These are phyloP conservation scores for Botryotinia globosa DNA, from an alignment of 2,329 filamentous ascomycete species.

Conservation along the genomic window DNA sequence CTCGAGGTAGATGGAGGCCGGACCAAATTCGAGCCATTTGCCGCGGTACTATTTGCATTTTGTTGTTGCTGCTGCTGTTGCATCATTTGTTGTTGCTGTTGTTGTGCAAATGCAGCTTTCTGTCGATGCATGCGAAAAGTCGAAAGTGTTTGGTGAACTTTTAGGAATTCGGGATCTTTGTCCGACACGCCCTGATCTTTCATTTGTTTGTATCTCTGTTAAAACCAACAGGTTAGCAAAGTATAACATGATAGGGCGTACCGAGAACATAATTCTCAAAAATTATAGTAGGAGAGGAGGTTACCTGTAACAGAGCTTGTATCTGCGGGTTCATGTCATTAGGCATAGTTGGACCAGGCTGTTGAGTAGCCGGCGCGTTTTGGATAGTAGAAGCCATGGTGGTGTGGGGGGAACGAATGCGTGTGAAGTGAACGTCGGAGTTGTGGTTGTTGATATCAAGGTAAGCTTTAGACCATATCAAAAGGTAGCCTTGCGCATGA, in stretches of 20 bases:
- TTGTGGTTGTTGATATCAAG: constrained; percentile 25
- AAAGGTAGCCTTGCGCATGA: constrained; percentile 39
- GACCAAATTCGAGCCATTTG: constrained; percentile 56
- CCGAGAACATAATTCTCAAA: constrained; percentile 17
- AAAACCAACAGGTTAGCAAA: constrained; percentile 23
- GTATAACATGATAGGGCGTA: neutral
- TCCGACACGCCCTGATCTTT: constrained; percentile 77
- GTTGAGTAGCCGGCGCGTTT: constrained; percentile 64
- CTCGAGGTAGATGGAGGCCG: constrained; percentile 42
- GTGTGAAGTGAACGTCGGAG: constrained; percentile 20
- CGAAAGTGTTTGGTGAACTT: constrained; percentile 71
- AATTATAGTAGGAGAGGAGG: constrained; percentile 8
- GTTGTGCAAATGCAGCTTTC: constrained; percentile 33
- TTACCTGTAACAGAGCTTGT: constrained; percentile 64
- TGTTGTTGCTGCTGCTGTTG: constrained; percentile 46
- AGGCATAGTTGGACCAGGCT: constrained; percentile 58
- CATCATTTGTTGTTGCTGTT: constrained; percentile 44
- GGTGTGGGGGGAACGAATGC: constrained; percentile 28
- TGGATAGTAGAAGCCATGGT: constrained; percentile 76
- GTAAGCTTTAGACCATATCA: constrained; percentile 37
- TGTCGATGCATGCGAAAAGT: constrained; percentile 63
- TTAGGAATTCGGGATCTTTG: constrained; percentile 83
- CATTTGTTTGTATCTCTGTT: constrained; percentile 84
- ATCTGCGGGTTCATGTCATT: constrained; percentile 65
- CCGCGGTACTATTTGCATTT: constrained; percentile 52